A percentile compares a stretch with the other conserved stretches of the same genome.
phyloP scores from a whole-genome alignment of 768 basidiomycete genomes.

The Boletus rubropictus region DNA sequence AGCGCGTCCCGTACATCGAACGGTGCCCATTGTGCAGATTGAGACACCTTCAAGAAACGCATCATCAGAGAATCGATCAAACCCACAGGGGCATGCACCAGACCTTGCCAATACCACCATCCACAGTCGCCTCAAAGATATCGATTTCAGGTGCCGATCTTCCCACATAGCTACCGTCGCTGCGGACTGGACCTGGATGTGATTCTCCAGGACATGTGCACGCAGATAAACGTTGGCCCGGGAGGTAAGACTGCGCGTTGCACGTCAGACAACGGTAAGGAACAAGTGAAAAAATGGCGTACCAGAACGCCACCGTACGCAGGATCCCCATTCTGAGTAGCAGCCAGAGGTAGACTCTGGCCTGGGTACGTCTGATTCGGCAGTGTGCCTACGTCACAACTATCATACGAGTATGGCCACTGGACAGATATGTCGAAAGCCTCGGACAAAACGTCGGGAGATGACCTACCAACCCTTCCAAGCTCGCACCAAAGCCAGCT shows the following conservation, averaged over 20 bases:
- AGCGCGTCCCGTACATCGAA: constrained; percentile 25
- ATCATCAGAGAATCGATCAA: constrained; percentile 6
- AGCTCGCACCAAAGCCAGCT: constrained; percentile 50
- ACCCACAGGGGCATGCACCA: constrained; percentile 7
- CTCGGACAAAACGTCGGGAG: constrained; percentile 6
- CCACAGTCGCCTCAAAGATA: constrained; percentile 46
- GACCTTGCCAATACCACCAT: constrained; percentile 31
- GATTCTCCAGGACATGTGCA: constrained; percentile 56
- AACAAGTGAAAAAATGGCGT: background rate
- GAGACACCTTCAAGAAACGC: constrained; percentile 38
- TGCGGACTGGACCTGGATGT: constrained; percentile 49
- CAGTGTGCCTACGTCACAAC: constrained; percentile 75
- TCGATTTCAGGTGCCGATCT: constrained; percentile 58
- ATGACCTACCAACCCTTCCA: constrained; percentile 56
- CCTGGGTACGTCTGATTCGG: constrained; percentile 62
- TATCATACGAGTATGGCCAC: constrained; percentile 54
- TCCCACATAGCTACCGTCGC: constrained; percentile 47
- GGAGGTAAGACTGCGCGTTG: constrained; percentile 38
- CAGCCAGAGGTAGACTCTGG: constrained; percentile 39
- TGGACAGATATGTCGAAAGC: constrained; percentile 8
- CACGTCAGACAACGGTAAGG: constrained; percentile 1
- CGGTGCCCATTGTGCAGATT: constrained; percentile 45
- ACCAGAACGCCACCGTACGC: constrained; percentile 25
- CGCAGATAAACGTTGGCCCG: constrained; percentile 50
- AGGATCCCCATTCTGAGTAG: constrained; percentile 37